Evolutionary conservation across 2,329 filamentous ascomycete species (phyloP).

Genomic region (Geosmithia flava): DNA sequence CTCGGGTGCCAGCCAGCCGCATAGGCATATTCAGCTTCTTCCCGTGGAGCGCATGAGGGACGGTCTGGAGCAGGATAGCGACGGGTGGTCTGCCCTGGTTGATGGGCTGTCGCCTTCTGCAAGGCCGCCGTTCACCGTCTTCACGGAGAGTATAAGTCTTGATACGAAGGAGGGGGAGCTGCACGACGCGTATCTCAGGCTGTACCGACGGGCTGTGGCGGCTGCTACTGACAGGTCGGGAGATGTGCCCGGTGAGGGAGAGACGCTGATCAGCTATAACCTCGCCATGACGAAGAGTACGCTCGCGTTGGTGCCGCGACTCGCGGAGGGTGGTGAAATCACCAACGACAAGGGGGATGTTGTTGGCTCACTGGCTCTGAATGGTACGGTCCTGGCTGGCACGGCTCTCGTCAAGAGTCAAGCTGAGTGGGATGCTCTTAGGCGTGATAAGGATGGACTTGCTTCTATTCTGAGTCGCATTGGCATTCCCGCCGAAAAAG

Average conservation of each 20-base stretch:
- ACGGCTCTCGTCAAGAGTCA: slow-evolving; percentile 50
- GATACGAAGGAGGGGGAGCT: slow-evolving; percentile 22
- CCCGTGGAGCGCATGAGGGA: slow-evolving; percentile 51
- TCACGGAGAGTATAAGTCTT: slow-evolving; percentile 23
- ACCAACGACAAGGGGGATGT: slow-evolving; percentile 14
- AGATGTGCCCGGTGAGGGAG: slow-evolving; percentile 18
- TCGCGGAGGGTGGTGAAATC: slow-evolving; percentile 32
- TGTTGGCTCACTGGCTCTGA: slow-evolving; percentile 35
- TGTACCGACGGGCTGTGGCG: slow-evolving; percentile 34
- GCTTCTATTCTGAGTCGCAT: slow-evolving; percentile 12
- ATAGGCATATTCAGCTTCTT: slow-evolving; percentile 61
- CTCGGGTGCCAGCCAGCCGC: slow-evolving; percentile 60
- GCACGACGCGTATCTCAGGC: slow-evolving; percentile 27
- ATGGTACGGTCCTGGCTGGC: slow-evolving; percentile 52
- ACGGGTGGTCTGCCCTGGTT: slow-evolving; percentile 35
- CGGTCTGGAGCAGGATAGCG: slow-evolving; percentile 21
- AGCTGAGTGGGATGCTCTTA: slow-evolving; percentile 42
- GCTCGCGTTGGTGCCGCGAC: slow-evolving; percentile 42
- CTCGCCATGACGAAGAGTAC: slow-evolving; percentile 42
- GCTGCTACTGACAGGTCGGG: slow-evolving; percentile 15
- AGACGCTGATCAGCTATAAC: slow-evolving; percentile 50
- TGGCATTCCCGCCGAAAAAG: slow-evolving; percentile 12
- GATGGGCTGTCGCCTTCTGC: slow-evolving; percentile 17
- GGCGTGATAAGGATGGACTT: slow-evolving; percentile 17
- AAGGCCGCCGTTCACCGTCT: slow-evolving; percentile 29